Base-by-base conservation (phyloP, 805 yeast species). In the Yamadazyma olivae region DNA sequence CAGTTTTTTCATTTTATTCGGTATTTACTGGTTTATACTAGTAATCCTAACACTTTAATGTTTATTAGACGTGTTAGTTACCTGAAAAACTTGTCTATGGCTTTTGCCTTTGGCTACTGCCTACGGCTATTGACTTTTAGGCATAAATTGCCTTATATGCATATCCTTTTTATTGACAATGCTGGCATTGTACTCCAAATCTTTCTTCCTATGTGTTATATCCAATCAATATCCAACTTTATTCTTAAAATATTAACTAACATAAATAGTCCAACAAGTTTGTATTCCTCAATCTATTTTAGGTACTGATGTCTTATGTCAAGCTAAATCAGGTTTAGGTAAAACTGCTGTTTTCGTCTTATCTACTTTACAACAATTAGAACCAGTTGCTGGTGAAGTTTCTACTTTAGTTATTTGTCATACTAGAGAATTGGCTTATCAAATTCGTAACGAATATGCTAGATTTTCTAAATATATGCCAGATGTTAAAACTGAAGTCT, bases 241-340 rank as follows among this genome's bases (percentile, higher is more conserved):
- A n/a, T n/a, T n/a, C n/a, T n/a, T n/a, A n/a, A 24, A 24, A 27
- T 15, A 27, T 16, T 27, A 22, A 35, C 41, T 33, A 38, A 33
- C 41, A 32, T 15, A 38, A 30, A 46, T 60, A 84, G 99, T 91
- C 50, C 99, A 91, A 73, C 99, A 91, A 73, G 91, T 88, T 51
- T 87, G 96, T 68, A 93, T 91, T 57, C 99, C 99, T 37, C 98
- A 93, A 71, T 86, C 97, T 39, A 88, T 91, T 58, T 83, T 91
- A 53, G 99, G 98, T 59, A 91, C 96, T 44, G 99, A 91, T 61
- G 98, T 91, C 41, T 71, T 91, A 50, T 93, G 99, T 73, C 99
- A 91, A 75, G 99, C 99, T 66, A 91, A 93, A 74, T 93, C 99
- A 31, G 99, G 99, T 84, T 76, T 93, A 51, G 99, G 99, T 81